Conservation (phyloP, 2,329 filamentous ascomycete genomes). For the Curvularia lunata region DNA sequence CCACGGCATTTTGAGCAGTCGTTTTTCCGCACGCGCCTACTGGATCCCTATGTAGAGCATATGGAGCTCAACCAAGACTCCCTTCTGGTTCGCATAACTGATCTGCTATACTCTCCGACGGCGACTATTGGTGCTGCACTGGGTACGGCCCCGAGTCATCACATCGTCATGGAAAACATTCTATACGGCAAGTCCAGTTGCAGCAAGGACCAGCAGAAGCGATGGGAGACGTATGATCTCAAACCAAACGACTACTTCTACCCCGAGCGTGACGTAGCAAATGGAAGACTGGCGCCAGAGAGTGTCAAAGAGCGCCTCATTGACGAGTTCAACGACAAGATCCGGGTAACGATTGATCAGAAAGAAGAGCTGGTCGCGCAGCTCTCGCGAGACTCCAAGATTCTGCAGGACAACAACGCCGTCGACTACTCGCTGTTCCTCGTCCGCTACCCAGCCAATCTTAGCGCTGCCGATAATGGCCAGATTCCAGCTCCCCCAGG, state of each 20-base stretch:
- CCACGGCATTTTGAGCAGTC: conserved; percentile 72
- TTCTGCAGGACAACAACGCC: conserved; percentile 67
- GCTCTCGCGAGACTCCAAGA: conserved; percentile 66
- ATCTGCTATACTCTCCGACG: conserved; percentile 66
- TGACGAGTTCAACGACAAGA: conserved; percentile 71
- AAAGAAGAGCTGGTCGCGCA: conserved; percentile 63
- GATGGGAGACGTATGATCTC: conserved; percentile 76
- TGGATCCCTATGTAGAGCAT: conserved; percentile 69
- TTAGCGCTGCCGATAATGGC: conserved; percentile 34
- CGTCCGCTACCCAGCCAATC: conserved; percentile 60
- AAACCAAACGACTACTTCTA: conserved; percentile 79
- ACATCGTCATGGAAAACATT: conserved; percentile 81
- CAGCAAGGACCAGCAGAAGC: conserved; percentile 50
- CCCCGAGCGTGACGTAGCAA: conserved; percentile 73
- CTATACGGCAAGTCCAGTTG: conserved; percentile 63
- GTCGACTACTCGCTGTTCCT: conserved; percentile 80
- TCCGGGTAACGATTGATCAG: conserved; percentile 62
- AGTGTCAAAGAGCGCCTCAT: conserved; percentile 70
- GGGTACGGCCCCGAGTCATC: conserved; percentile 69
- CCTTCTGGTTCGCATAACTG: conserved; percentile 73
- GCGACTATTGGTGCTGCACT: conserved; percentile 65
- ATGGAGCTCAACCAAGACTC: conserved; percentile 67
- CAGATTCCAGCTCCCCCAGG: conserved; percentile 45
- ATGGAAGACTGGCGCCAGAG: conserved; percentile 67
- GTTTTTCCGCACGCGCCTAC: conserved; percentile 71